Base-by-base conservation (phyloP, 768 basidiomycete genomes). In the Lanmaoa pseudosensibilis region DNA sequence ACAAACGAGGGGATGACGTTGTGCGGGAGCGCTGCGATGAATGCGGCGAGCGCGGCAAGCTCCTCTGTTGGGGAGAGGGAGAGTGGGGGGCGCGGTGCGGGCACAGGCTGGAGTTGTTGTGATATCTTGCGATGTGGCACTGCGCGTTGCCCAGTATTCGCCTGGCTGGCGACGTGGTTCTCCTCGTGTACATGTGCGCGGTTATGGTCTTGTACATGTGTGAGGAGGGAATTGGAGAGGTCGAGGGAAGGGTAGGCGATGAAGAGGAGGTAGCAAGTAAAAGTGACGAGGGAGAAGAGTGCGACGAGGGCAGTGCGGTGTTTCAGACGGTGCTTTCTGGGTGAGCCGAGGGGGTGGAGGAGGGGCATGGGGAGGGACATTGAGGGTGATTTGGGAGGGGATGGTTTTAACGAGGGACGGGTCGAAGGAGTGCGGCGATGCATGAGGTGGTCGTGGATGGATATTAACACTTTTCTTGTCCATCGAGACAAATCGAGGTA, bases 21-120 rank as follows among this genome's bases (percentile, higher is more conserved):
- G 69, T 88, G 83, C 0, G 88, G 83, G 21, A 90, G 78, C 49
- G 86, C 85, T 0, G 84, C 83, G 40, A 92, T 76, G 72, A 92
- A 92, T 55, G 82, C 83, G 3, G 86, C 81, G 46, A 91, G 74
- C 3, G 90, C 88, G 2, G 88, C 88, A 19, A 92, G 80, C 65
- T 92, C 90, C 65, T 91, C 80, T 1, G 74, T 69, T 0, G 75
- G 66, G 39, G 78, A 73, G 55, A 92, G 79, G 15, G 68, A 50
- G 39, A 89, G 64, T 32, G 82, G 74, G 1, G 77, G 73, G 16
- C 74, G 64, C 45, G 50, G 68, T 51, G 52, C 44, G 18, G 52
- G 45, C 40, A 60, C 45, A 0, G 67, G 63, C 12, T 53, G 43
- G 34, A 59, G 47, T 0, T 49, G 55, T 1, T 55, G 57, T 1